Percentiles rank a stretch among this genome's conserved stretches.
Conservation (phyloP, 352 stramenopile genomes). For the Halophytophthora polymorphica region DNA sequence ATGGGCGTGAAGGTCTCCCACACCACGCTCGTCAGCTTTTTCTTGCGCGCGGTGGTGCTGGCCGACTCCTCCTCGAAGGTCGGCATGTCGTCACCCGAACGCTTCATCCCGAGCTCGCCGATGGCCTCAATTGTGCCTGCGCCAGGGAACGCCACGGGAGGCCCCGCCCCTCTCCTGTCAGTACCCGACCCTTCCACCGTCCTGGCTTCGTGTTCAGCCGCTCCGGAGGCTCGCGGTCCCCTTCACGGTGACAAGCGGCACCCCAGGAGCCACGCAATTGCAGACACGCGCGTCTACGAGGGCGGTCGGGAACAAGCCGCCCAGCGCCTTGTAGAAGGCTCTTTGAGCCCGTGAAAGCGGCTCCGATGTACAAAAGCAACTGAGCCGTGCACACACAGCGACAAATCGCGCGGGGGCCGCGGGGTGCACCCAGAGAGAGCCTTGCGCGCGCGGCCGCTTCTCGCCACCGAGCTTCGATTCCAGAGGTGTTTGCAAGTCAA, state of each 20-base stretch:
- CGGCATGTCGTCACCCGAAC: constrained; percentile 41
- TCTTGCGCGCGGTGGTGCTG: constrained; percentile 43
- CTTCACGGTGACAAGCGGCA: too few species aligned
- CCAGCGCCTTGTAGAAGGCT: too few species aligned
- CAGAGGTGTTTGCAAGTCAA: background rate
- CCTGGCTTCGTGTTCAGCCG: too few species aligned
- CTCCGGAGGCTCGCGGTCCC: too few species aligned
- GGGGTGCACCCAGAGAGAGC: background rate
- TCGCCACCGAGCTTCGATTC: too few species aligned
- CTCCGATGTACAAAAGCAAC: too few species aligned
- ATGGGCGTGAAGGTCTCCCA: constrained; percentile 82
- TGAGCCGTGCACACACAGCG: background rate
- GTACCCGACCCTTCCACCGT: too few species aligned
- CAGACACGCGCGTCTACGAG: too few species aligned
- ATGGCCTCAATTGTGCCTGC: constrained; percentile 40
- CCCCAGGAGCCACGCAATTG: too few species aligned
- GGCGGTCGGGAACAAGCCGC: too few species aligned
- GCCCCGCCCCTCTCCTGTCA: background rate
- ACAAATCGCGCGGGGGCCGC: background rate
- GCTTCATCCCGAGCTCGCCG: constrained; percentile 46
- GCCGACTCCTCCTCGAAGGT: constrained; percentile 49
- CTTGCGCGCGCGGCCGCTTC: too few species aligned
- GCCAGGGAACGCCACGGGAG: constrained; percentile 10
- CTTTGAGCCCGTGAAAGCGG: too few species aligned
- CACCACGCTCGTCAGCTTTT: constrained; percentile 81